Evolutionary conservation across 140 eudicot genomes (phyloP), one percentile per base, ranked within the genome.

Genomic region (Bidens hawaiensis): DNA sequence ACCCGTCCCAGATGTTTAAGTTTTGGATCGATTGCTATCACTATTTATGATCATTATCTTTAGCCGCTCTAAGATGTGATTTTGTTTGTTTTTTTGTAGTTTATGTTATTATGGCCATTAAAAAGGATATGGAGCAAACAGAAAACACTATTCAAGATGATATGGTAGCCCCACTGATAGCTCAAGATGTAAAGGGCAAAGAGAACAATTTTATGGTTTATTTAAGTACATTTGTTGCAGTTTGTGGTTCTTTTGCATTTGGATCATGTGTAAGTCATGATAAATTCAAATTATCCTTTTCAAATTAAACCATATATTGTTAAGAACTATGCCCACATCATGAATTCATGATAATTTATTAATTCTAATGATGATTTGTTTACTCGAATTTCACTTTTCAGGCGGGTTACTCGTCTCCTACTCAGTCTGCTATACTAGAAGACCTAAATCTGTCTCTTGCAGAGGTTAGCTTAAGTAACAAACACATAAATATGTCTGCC

Each of bases 371-470:
- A 33, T 11, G 31, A 27, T 60, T 27, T 66, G 47, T 21, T 46
- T 66, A 40, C 21, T 36, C 3, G 26, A 6, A 1, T 53, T 48
- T 68, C 46, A 27, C 48, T 76, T 66, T 68, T 26, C 94, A 91
- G 98, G 96, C 84, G 36, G 98, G 98, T 24, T 91, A 78, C 49
- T 91, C 98, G 15, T 91, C 98, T 17, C 98, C 98, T 22, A 87
- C 90, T 23, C 94, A 91, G 64, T 62, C 78, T 72, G 95, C 81
- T 4, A 91, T 91, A 54, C 76, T 74, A 50, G 79, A 82, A 54
- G 98, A 91, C 65, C 80, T 91, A 6, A 70, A 76, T 55, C 72
- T 91, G 25, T 78, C 96, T 43, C 36, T 85, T 47, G 90, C 96
- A 22, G 91, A 91, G 95, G 86, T 81, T 68, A n/a, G n/a, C n/a